phyloP scores from a whole-genome alignment of 2,329 filamentous ascomycete genomes.

The Nectriaceae sp. region DNA sequence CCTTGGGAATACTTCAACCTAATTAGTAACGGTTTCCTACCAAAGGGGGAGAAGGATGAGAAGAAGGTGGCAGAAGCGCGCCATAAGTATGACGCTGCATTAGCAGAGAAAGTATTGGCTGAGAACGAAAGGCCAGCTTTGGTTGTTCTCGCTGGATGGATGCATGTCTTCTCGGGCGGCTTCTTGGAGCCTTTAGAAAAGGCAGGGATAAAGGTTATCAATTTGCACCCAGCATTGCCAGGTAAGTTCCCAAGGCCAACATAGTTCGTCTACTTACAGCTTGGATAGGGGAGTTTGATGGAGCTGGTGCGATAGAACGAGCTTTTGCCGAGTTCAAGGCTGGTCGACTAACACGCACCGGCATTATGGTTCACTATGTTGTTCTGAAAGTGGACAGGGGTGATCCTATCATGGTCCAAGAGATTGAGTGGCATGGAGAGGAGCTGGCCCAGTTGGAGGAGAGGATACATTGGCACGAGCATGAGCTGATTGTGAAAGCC shows the following conservation, averaged over 20 bases:
- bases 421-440: conserved; percentile 69
- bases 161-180: conserved; percentile 73
- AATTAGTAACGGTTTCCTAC: conserved; percentile 66
- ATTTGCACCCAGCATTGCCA: conserved; percentile 76
- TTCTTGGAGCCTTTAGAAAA: conserved; percentile 70
- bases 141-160: conserved; percentile 83
- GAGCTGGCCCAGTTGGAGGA: conserved; percentile 66
- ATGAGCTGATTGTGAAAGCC: conserved; percentile 77
- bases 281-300: conserved; percentile 69
- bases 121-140: conserved; percentile 63
- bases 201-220: conserved; percentile 71
- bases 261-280: neutral
- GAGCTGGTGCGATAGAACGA: conserved; percentile 74
- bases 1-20: conserved; percentile 82
- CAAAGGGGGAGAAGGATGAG: conserved; percentile 62
- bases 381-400: conserved; percentile 80
- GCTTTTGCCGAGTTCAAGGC: conserved; percentile 72
- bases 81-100: conserved; percentile 71
- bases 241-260: conserved; percentile 40
- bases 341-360: conserved; percentile 69
- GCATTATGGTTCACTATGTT: conserved; percentile 90
- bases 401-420: conserved; percentile 67
- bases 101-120: conserved; percentile 66
- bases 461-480: conserved; percentile 76
- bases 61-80: conserved; percentile 57